phyloP scores from a whole-genome alignment of 179 eudicot species.

The Pouteria campechiana region DNA sequence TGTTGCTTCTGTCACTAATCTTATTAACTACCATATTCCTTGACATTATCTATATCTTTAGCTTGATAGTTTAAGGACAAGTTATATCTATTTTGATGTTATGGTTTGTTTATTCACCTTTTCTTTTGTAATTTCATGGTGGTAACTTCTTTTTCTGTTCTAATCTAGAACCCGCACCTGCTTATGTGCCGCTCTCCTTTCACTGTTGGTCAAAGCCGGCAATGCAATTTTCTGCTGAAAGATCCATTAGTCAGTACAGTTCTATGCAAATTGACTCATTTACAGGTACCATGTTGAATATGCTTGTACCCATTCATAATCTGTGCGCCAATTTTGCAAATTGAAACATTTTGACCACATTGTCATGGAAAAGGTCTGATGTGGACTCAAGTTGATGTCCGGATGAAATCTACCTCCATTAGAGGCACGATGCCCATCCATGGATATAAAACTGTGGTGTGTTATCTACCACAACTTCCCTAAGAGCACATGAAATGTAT shows the following conservation, averaged over 20 bases:
- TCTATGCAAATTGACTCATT: slow-evolving; percentile 65
- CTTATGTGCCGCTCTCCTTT: slow-evolving; percentile 37
- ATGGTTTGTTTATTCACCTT: neutral
- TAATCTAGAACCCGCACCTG: slow-evolving; percentile 57
- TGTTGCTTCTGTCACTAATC: too few relatives aligned
- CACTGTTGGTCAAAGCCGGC: slow-evolving; percentile 81
- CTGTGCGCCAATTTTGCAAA: too few relatives aligned
- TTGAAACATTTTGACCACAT: too few relatives aligned
- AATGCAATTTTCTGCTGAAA: slow-evolving; percentile 56
- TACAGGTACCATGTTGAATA: slow-evolving; percentile 15
- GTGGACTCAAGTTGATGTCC: too few relatives aligned
- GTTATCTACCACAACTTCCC: too few relatives aligned
- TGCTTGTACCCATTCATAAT: neutral
- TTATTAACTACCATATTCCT: neutral
- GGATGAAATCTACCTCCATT: too few relatives aligned
- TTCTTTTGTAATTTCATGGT: neutral
- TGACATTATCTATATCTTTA: neutral
- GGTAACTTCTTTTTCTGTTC: neutral
- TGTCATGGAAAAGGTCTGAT: too few relatives aligned
- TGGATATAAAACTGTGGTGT: too few relatives aligned
- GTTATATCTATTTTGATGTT: too few relatives aligned
- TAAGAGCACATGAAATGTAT: too few relatives aligned
- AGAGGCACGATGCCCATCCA: too few relatives aligned
- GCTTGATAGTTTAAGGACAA: neutral
- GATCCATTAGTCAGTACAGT: slow-evolving; percentile 62